Percentiles rank a stretch among this genome's conserved stretches.
phyloP scores from a whole-genome alignment of 78 protist genomes.

The Parvularia atlantis region DNA sequence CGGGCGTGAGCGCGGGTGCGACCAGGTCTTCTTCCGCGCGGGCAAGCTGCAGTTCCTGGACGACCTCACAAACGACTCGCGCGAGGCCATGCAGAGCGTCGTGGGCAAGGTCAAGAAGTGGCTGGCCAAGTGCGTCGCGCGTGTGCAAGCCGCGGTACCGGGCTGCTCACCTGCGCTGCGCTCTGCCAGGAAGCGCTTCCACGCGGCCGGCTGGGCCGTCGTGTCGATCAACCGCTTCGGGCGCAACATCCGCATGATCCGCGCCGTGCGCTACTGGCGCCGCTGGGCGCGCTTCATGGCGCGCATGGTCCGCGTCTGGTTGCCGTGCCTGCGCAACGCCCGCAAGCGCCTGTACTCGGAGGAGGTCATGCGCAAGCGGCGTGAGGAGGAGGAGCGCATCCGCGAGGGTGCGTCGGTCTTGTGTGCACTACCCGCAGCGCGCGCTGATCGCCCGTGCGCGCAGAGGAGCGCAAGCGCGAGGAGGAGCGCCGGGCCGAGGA shows the following conservation, averaged over 20 bases:
- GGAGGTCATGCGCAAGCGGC: not conserved
- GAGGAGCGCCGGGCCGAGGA: not conserved
- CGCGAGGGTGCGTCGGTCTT: too few species aligned
- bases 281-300: not conserved
- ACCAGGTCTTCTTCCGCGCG: slow-evolving; percentile 4
- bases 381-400: not conserved
- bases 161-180: not conserved
- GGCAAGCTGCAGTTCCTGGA: slow-evolving; percentile 2
- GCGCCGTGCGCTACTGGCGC: not conserved
- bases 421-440: too few species aligned
- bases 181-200: not conserved
- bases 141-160: not conserved
- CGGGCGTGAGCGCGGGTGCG: too few species aligned
- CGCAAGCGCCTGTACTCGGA: not conserved
- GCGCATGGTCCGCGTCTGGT: not conserved
- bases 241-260: not conserved
- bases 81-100: not conserved
- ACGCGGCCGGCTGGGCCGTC: not conserved
- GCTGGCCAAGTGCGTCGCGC: not conserved
- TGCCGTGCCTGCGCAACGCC: not conserved
- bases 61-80: not conserved
- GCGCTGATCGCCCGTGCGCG: too few species aligned
- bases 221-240: not conserved
- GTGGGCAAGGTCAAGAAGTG: not conserved
- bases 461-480: not conserved